Evolutionary conservation across 2,329 filamentous ascomycete species (phyloP).

Genomic region (Paramyrothecium sp.): DNA sequence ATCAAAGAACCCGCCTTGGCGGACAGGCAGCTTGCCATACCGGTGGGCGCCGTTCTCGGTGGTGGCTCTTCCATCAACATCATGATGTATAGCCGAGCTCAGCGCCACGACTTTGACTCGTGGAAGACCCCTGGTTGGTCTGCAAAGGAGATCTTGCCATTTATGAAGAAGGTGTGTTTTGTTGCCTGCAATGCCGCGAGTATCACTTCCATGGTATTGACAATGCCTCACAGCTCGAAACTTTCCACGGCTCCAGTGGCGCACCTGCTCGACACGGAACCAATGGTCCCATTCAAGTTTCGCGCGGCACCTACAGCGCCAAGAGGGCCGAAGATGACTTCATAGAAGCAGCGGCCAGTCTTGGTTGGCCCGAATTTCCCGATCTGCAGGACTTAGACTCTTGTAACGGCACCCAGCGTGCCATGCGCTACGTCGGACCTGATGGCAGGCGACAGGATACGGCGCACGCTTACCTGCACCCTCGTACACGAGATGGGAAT

Average conservation of each 20-base stretch:
- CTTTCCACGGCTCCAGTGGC: conserved; percentile 20
- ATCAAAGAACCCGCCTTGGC: conserved; percentile 10
- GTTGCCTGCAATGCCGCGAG: too few species aligned
- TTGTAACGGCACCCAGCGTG: conserved; percentile 28
- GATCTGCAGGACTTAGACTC: conserved; percentile 49
- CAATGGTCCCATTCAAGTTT: conserved; percentile 50
- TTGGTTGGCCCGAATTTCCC: conserved; percentile 46
- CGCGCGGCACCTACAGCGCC: conserved; percentile 41
- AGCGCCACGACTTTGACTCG: conserved; percentile 15
- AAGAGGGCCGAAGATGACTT: conserved; percentile 43
- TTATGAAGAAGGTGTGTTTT: conserved; percentile 14
- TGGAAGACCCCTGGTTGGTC: conserved; percentile 17
- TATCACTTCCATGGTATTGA: too few species aligned
- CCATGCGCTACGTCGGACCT: conserved; percentile 41
- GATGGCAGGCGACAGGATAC: conserved; percentile 4
- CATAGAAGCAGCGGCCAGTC: conserved; percentile 40
- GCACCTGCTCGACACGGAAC: conserved; percentile 37
- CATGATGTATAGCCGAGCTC: conserved; percentile 18
- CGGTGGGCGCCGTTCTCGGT: too few species aligned
- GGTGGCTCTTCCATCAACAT: conserved; percentile 21
- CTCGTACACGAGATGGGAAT: not conserved
- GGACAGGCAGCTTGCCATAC: conserved; percentile 10
- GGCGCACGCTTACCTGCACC: not conserved
- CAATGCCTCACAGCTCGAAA: conserved; percentile 14
- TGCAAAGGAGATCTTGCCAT: conserved; percentile 16